These are phyloP conservation scores for Botrytis sinoallii DNA, from an alignment of 2,329 filamentous ascomycete genomes.

Conservation along the genomic window DNA sequence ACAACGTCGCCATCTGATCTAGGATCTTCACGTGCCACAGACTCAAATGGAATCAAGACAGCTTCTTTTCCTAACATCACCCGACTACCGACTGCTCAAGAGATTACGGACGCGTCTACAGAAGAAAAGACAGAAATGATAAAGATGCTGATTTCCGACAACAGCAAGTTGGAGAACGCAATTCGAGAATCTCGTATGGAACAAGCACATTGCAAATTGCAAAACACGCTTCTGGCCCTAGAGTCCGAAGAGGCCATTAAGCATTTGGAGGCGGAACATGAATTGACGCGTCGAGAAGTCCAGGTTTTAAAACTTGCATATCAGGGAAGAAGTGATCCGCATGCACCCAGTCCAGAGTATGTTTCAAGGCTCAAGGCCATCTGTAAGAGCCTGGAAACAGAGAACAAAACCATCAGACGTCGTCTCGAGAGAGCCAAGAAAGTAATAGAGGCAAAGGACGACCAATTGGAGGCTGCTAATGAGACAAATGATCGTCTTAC, in stretches of 20 bases:
- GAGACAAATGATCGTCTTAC: conserved; percentile 77
- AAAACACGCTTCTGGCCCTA: conserved; percentile 79
- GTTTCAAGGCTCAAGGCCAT: conserved; percentile 62
- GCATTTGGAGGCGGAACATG: conserved; percentile 84
- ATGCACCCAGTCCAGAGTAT: conserved; percentile 45
- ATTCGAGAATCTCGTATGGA: conserved; percentile 74
- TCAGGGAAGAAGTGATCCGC: conserved; percentile 54
- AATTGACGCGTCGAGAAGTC: conserved; percentile 85
- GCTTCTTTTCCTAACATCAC: conserved; percentile 16
- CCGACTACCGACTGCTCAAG: conserved; percentile 44
- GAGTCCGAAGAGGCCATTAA: conserved; percentile 83
- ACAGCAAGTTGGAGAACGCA: conserved; percentile 47
- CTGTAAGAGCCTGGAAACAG: conserved; percentile 63
- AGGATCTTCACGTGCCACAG: conserved; percentile 35
- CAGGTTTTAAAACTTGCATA: conserved; percentile 75
- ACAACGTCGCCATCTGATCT: conserved; percentile 28
- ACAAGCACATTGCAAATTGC: conserved; percentile 84
- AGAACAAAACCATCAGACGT: conserved; percentile 61
- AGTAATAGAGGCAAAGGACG: conserved; percentile 73
- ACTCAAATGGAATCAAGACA: conserved; percentile 28
- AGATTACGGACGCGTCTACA: conserved; percentile 51
- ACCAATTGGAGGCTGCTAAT: conserved; percentile 64
- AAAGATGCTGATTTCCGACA: conserved; percentile 52
- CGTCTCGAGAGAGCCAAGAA: conserved; percentile 72
- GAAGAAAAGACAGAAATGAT: conserved; percentile 58